Base-by-base conservation (phyloP, 2,329 filamentous ascomycete genomes). In the Nothophoma quercina region DNA sequence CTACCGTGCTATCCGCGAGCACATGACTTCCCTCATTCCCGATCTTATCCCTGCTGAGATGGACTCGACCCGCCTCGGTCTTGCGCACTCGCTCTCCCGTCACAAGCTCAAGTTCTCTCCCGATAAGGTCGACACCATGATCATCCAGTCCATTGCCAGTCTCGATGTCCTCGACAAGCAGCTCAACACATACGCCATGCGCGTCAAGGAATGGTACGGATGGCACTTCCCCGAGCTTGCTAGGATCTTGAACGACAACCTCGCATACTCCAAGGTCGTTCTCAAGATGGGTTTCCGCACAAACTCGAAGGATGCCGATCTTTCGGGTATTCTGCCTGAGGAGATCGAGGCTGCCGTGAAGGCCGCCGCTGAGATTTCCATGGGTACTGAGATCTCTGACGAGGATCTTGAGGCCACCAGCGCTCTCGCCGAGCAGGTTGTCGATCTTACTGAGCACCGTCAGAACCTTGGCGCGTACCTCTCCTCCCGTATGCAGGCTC, bases 141-240 rank as follows among this genome's bases (percentile, higher is more conserved):
- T 99, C 72, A 93, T 99, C 52, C 95, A 99, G 79, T 93, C 93
- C 51, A 95, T 99, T 73, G 68, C 85, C 28, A 65, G 97, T 43
- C 83, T 99, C 38, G 95, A 99, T 73, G 95, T 99, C 62, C 81
- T 99, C 57, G 95, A 99, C 81, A 99, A 99, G 83, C 95, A 99
- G 78, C 83, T 99, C 60, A 99, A 99, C 82, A 95, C 91, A 67
- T 98, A 97, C 73, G 93, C 95, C 61, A 99, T 99, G 95, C 85
- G 95, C 76, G 92, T 97, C 58, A 98, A 98, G 86, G 95, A 99
- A 78, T 99, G 95, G 95, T 99, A 99, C 75, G 95, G 95, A 70
- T 99, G 95, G 95, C 95, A 98, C 79, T 99, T 98, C 82, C 95
- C 95, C 32, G 95, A 99, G 81, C 87, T 99, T 84, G 93, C 91